phyloP scores from a whole-genome alignment of 129 eudicot species.

The Chrysanthemum seticuspe region DNA sequence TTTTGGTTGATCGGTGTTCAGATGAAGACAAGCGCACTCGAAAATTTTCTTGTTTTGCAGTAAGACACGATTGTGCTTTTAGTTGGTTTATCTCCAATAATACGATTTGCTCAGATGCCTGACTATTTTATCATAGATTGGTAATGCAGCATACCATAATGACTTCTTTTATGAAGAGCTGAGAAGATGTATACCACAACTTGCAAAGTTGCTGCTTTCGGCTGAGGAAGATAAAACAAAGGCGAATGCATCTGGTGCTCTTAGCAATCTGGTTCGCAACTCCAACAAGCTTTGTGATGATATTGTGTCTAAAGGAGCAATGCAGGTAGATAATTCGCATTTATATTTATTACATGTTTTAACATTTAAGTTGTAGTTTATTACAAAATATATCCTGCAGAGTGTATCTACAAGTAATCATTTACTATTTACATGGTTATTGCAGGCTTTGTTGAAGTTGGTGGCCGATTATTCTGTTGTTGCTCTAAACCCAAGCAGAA shows the following conservation, averaged over 20 bases:
- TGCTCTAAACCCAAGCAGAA: conserved; percentile 69
- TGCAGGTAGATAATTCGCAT: conserved; percentile 57
- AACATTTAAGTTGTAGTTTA: too few relatives aligned
- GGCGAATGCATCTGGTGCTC: conserved; percentile 96
- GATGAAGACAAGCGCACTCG: conserved; percentile 88
- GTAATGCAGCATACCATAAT: conserved; percentile 95
- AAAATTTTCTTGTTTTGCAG: conserved; percentile 97
- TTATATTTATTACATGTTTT: too few relatives aligned
- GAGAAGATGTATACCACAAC: conserved; percentile 78
- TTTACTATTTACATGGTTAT: conserved; percentile 6
- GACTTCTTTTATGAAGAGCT: conserved; percentile 83
- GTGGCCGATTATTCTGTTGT: conserved; percentile 72
- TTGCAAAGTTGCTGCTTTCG: conserved; percentile 70
- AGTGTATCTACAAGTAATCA: neutral
- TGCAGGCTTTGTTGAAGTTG: conserved; percentile 78
- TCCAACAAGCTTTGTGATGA: conserved; percentile 87
- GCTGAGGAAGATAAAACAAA: conserved; percentile 95
- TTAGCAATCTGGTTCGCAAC: conserved; percentile 92
- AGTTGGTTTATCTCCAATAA: neutral
- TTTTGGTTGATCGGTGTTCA: conserved; percentile 82
- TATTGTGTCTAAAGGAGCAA: conserved; percentile 89
- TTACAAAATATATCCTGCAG: too few relatives aligned
- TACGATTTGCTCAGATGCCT: neutral
- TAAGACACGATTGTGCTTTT: conserved; percentile 33
- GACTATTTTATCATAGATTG: conserved; percentile 50